Evolutionary conservation across 2,329 filamentous ascomycete species (phyloP).

Genomic region (Trichoderma simmonsii): DNA sequence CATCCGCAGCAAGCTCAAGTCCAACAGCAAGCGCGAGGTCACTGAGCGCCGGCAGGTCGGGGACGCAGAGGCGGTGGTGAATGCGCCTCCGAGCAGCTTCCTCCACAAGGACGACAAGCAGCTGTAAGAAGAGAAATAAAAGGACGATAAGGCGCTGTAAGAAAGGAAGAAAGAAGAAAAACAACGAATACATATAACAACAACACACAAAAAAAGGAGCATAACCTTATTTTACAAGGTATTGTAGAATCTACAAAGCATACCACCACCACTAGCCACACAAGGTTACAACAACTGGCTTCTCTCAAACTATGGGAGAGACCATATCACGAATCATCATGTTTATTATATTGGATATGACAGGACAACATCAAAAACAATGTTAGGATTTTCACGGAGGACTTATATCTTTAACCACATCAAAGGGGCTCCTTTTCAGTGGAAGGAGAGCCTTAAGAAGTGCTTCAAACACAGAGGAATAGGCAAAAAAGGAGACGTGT

Average conservation of each 20-base stretch:
- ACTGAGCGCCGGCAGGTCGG: constrained; percentile 87
- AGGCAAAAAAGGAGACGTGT: neutral
- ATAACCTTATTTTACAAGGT: neutral
- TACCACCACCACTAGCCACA: neutral
- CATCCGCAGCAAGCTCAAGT: constrained; percentile 63
- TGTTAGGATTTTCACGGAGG: neutral
- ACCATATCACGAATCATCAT: neutral
- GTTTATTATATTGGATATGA: neutral
- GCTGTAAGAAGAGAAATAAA: constrained; percentile 28
- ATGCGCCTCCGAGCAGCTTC: constrained; percentile 40
- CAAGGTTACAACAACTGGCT: neutral
- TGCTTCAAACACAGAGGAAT: neutral
- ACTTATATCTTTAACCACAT: too few relatives aligned
- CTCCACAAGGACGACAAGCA: constrained; percentile 33
- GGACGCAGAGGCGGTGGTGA: constrained; percentile 76
- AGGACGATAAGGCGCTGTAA: neutral
- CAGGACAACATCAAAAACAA: constrained; percentile 5
- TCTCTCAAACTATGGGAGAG: neutral
- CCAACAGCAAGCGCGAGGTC: constrained; percentile 62
- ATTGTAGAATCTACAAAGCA: neutral
- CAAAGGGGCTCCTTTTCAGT: neutral
- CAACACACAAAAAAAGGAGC: neutral
- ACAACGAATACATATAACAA: too few relatives aligned
- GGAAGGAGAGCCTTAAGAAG: neutral
- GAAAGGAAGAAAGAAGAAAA: neutral